phyloP scores from a whole-genome alignment of 2,329 filamentous ascomycete species.

The Ambrosiella beaveri region DNA sequence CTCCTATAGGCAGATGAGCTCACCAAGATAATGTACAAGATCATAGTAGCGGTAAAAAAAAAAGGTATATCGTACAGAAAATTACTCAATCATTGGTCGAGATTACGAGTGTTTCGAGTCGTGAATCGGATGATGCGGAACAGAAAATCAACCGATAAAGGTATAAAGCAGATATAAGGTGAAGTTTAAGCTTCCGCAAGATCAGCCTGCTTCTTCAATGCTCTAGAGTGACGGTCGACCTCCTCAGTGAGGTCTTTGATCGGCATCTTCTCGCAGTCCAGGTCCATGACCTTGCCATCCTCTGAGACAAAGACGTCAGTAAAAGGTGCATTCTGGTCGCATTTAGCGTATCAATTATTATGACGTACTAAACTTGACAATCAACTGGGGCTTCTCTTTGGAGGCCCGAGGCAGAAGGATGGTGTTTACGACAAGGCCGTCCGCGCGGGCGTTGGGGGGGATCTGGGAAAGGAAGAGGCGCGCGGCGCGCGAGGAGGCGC shows the following conservation, averaged over 20 bases:
- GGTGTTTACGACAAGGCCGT: constrained; percentile 60
- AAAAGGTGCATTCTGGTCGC: not conserved
- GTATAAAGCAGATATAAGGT: not conserved
- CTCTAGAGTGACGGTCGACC: constrained; percentile 74
- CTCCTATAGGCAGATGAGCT: not conserved
- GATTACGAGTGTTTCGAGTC: not conserved
- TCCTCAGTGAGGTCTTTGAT: constrained; percentile 80
- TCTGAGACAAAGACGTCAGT: constrained; percentile 33
- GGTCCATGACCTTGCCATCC: constrained; percentile 77
- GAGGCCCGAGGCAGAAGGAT: constrained; percentile 56
- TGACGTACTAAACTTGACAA: constrained; percentile 67
- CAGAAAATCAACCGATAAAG: not conserved
- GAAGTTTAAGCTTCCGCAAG: constrained; percentile 32
- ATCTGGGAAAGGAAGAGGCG: constrained; percentile 76
- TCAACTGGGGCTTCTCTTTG: constrained; percentile 49
- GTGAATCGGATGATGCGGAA: not conserved
- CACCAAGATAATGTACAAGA: not conserved
- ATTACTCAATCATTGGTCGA: not conserved
- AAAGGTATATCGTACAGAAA: not conserved
- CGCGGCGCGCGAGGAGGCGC: constrained; percentile 57
- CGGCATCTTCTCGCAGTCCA: constrained; percentile 64
- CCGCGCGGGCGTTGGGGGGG: constrained; percentile 57
- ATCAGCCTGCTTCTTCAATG: constrained; percentile 67
- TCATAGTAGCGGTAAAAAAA: not conserved
- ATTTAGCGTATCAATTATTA: not conserved